Base-by-base conservation (phyloP, 2,329 filamentous ascomycete species). In the Beauveria sp. region DNA sequence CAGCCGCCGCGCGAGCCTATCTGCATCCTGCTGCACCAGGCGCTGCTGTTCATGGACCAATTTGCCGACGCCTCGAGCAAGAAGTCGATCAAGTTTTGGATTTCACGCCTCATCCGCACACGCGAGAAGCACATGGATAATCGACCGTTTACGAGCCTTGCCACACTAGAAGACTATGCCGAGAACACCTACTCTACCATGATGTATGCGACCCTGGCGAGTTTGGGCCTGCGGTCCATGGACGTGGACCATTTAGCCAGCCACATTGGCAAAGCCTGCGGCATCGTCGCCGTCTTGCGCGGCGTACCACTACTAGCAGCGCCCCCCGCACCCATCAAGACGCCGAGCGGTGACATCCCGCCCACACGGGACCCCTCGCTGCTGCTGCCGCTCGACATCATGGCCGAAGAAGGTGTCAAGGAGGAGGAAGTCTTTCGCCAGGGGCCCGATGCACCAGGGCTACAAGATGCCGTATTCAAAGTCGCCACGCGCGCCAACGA, bases 171-270 rank as follows among this genome's bases (percentile, higher is more conserved):
- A 70, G 87, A 85, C 52, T 97, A 97, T 70, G 91, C 91, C 1
- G 94, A 99, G 74, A 92, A 92, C 67, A 97, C 94, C 1, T 97
- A 97, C 75, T 92, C 92, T 20, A 96, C 91, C 0, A 79, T 97
- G 50, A 85, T 96, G 75, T 99, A 99, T 72, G 82, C 96, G 64
- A 93, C 89, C 0, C 77, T 97, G 43, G 91, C 91, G 20, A 81
- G 88, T 7, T 76, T 97, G 61, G 89, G 91, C 0, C 79, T 97
- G 69, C 84, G 86, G 10, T 96, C 90, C 1, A 81, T 96, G 68
- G 88, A 92, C 26, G 85, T 92, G 47, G 94, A 99, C 69, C 94
- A 99, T 75, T 80, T 99, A 20, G 93, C 93, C 9, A 96, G 90
- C 59, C 94, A 99, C 72, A 90, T 97, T 62, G 94, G 94, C 57